phyloP scores from a whole-genome alignment of 768 basidiomycete species.

The Cyclocybe aegerita region DNA sequence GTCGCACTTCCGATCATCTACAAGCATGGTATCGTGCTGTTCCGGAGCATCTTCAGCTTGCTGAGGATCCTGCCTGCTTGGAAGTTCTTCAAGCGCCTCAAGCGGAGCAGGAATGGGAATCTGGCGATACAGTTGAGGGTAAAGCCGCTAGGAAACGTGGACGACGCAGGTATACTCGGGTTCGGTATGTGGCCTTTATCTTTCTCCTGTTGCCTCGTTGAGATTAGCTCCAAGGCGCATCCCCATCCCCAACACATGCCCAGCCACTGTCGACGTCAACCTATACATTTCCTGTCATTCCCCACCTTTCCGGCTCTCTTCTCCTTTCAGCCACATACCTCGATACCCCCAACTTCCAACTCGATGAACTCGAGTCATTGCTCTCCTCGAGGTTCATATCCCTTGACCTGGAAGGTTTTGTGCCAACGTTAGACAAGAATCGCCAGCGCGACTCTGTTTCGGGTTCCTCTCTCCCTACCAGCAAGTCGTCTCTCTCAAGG shows the following conservation, averaged over 20 bases:
- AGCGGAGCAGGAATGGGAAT: slow-evolving; percentile 35
- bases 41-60: slow-evolving; percentile 77
- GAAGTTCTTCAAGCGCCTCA: slow-evolving; percentile 67
- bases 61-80: slow-evolving; percentile 76
- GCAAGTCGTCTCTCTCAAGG: slow-evolving; percentile 17
- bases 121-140: slow-evolving; percentile 27
- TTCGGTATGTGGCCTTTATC: slow-evolving; percentile 34
- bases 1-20: slow-evolving; percentile 77
- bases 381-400: slow-evolving; percentile 73
- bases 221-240: slow-evolving; percentile 15
- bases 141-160: slow-evolving; percentile 18
- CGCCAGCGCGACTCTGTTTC: slow-evolving; percentile 55
- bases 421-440: slow-evolving; percentile 70
- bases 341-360: slow-evolving; percentile 62
- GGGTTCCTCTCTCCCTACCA: slow-evolving; percentile 25
- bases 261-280: slow-evolving; percentile 43
- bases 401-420: slow-evolving; percentile 65
- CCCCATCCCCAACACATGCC: slow-evolving; percentile 34
- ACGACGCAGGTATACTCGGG: slow-evolving; percentile 26
- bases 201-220: not conserved
- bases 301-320: slow-evolving; percentile 67
- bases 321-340: slow-evolving; percentile 65
- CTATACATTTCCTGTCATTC: slow-evolving; percentile 64
- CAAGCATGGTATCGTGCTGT: slow-evolving; percentile 82
- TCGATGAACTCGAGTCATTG: slow-evolving; percentile 81